These are phyloP conservation scores for Penicillium corylophilum DNA, from an alignment of 2,329 filamentous ascomycete species.

Conservation along the genomic window DNA sequence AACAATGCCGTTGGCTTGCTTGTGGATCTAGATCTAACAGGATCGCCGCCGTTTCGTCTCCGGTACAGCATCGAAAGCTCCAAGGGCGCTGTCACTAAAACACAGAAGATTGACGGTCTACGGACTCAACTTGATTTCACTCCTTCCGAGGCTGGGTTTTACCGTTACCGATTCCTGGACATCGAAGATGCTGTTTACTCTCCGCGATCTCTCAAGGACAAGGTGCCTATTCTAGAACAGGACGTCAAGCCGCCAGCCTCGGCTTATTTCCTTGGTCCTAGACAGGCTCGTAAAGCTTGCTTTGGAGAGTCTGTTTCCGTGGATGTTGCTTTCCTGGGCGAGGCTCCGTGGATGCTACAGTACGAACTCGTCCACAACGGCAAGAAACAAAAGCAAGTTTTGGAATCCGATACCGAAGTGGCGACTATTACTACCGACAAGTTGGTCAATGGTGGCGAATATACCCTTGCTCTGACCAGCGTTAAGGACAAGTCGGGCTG, in stretches of 20 bases:
- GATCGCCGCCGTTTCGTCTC: conserved; percentile 87
- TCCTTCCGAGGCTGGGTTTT: conserved; percentile 76
- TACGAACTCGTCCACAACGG: conserved; percentile 92
- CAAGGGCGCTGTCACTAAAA: conserved; percentile 56
- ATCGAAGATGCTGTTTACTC: conserved; percentile 83
- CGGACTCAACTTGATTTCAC: conserved; percentile 82
- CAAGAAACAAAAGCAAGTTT: conserved; percentile 69
- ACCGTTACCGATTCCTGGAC: conserved; percentile 79
- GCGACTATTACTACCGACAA: conserved; percentile 74
- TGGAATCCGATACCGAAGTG: conserved; percentile 61
- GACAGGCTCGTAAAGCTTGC: conserved; percentile 64
- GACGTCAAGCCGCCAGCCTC: conserved; percentile 90
- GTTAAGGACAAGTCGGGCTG: conserved; percentile 85
- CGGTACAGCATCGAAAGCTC: conserved; percentile 68
- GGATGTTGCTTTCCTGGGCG: conserved; percentile 72
- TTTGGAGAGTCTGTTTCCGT: conserved; percentile 78
- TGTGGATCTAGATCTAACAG: conserved; percentile 84
- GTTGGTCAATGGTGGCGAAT: conserved; percentile 80
- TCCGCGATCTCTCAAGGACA: conserved; percentile 60
- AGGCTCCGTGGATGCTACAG: conserved; percentile 83
- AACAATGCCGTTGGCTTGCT: conserved; percentile 88
- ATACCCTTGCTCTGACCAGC: conserved; percentile 79
- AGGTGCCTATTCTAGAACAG: conserved; percentile 71
- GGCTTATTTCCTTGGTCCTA: conserved; percentile 63
- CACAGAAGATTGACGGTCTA: conserved; percentile 64